Evolutionary conservation across 768 basidiomycete species (phyloP).

Genomic region (Suillus weaverae): DNA sequence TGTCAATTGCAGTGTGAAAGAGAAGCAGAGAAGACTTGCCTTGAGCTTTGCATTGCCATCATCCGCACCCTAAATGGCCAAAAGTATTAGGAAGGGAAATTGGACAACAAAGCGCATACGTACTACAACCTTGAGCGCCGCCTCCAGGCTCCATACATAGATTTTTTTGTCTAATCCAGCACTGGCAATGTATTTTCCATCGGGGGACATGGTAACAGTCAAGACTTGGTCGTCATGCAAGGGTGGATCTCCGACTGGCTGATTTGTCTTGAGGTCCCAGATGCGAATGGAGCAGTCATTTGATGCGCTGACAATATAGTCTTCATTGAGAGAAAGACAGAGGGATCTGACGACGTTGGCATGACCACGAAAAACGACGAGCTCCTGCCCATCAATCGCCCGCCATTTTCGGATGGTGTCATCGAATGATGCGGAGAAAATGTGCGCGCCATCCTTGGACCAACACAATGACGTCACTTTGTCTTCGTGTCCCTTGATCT

Average conservation of each 20-base stretch:
- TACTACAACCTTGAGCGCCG: background rate
- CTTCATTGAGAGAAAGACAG: background rate
- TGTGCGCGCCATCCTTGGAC: background rate
- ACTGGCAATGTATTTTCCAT: constrained; percentile 78
- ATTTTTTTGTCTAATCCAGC: constrained; percentile 77
- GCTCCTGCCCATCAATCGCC: background rate
- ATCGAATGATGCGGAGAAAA: background rate
- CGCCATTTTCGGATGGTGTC: background rate
- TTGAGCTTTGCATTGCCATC: background rate
- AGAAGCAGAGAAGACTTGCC: background rate
- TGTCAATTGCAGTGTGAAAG: background rate
- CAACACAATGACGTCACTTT: background rate
- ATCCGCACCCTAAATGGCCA: background rate
- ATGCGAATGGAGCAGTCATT: background rate
- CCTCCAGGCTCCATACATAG: constrained; percentile 76
- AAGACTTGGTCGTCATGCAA: constrained; percentile 84
- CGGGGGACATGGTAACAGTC: constrained; percentile 72
- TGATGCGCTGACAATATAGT: background rate
- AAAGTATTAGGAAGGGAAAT: background rate
- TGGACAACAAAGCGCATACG: background rate
- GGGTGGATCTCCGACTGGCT: constrained; percentile 32
- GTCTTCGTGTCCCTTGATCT: background rate
- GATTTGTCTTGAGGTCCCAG: background rate
- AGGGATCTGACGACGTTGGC: background rate
- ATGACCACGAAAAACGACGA: background rate